Evolutionary conservation across 495 filamentous ascomycete genomes (phyloP), one percentile per base, ranked within the genome.

Genomic region (Penicillium coprophilum): DNA sequence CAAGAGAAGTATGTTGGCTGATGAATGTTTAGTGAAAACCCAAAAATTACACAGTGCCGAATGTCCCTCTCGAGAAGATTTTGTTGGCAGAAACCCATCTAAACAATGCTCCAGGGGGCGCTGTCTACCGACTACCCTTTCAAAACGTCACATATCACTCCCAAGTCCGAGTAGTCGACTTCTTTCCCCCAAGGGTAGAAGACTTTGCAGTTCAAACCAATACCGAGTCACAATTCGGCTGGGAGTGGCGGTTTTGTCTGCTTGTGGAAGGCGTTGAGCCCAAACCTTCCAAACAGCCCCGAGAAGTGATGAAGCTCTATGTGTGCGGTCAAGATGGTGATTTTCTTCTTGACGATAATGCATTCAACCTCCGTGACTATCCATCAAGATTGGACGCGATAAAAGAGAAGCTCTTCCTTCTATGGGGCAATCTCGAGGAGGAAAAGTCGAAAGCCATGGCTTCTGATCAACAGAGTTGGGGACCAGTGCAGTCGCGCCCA

Each of bases 361-460:
- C 92, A 21, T 66, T 68, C n/a, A 77, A 95, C 69, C 81, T 96
- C 8, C 81, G 80, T 17, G 63, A 63, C 47, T 69, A 87, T 34
- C 38, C 65, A 6, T 34, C 63, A 0, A 59, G 65, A 3, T 69
- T 95, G 7, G 60, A 41, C 24, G 51, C 68, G 8, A 70, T 97
- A 2, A 76, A 81, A 38, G 84, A 96, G 64, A 86, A 85, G 63
- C 80, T 96, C 15, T 92, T 85, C 68, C 73, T 82, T 30, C 77
- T 97, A 8, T 97, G 93, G 92, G 93, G 93, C 4, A 80, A 95
- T 56, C 80, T 97, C 7, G 86, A 90, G 67, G 91, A 96, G 65
- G 57, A 64, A 44, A 90, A 88, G 58, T 30, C 34, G 6, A 52
- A 50, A 43, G 48, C 49, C 19, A 52, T 58, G 49, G 23, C 50